Evolutionary conservation across 495 filamentous ascomycete genomes (phyloP), one percentile per base, ranked within the genome.

Genomic region (Xylaria flabelliformis): DNA sequence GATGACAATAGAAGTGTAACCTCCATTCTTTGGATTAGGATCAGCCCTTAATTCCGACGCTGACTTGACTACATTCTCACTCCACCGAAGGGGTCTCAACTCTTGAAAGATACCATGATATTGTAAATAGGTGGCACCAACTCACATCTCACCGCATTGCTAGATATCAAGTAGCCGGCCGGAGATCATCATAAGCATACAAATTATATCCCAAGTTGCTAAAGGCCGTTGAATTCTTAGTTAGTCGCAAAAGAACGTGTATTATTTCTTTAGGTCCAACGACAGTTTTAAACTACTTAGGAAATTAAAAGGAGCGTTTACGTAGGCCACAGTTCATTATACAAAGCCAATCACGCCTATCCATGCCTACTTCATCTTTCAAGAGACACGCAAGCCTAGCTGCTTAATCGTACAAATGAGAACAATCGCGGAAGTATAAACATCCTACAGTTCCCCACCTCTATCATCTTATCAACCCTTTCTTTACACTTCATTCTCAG

Each of bases 401-500:
- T 55, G 32, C 42, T 46, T 66, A 48, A 58, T 58, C 3, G 39
- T 65, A 72, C 69, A 66, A 10, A 10, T 36, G 48, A n/a, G 53
- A 26, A 72, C 56, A 39, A 36, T 36, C 34, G 5, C 9, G 7
- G 42, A 36, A 19, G 26, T 32, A 9, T n/a, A 70, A 39, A 17
- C 50, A 51, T 50, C 29, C 15, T 2, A 19, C 24, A n/a, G 0
- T 19, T 67, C 29, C 12, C 19, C 12, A 58, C 55, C 6, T 42
- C 50, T 13, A 19, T 24, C 67, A 36, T 39, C 19, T 53, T 29
- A n/a, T 48, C 41, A 32, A 41, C 53, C 74, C 67, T 69, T 72
- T 69, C 32, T 64, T 74, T 74, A 78, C 56, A 64, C 72, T 34
- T 72, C 72, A 41, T 80, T 79, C 58, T 81, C 75, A 36, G 71